Percentiles rank a stretch among this genome's conserved stretches.
Evolutionary conservation across 345 rosid species (phyloP).

Genomic region (Ricinus communis): DNA sequence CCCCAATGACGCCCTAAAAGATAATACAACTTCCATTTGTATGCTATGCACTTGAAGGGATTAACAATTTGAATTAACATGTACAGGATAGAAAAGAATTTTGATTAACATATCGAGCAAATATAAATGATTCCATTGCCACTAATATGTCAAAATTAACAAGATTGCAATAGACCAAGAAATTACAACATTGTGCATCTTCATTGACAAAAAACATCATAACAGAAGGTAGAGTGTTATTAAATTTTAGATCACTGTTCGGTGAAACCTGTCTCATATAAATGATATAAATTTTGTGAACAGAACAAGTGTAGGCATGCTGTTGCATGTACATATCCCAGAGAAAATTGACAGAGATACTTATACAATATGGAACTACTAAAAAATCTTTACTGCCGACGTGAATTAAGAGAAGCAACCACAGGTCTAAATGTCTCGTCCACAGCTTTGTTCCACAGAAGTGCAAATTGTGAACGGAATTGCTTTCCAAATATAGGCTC

Average conservation of each 20-base stretch:
- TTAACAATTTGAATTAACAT: too few relatives aligned
- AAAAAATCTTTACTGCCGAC: conserved; percentile 50
- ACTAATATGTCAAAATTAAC: too few relatives aligned
- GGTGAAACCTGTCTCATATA: conserved; percentile 6
- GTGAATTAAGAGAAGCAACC: conserved; percentile 62
- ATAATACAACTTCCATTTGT: too few relatives aligned
- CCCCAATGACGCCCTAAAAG: too few relatives aligned
- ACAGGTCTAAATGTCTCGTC: conserved; percentile 70
- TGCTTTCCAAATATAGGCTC: conserved; percentile 61
- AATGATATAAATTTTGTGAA: conserved; percentile 4
- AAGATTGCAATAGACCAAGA: background rate
- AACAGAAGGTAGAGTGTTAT: conserved; percentile 1
- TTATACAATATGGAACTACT: background rate
- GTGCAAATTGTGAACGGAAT: conserved; percentile 53
- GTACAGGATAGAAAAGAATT: too few relatives aligned
- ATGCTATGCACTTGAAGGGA: too few relatives aligned
- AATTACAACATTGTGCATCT: background rate
- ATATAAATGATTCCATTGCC: too few relatives aligned
- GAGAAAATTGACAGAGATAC: conserved; percentile 5
- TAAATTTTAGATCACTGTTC: conserved; percentile 14
- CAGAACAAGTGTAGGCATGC: conserved; percentile 3
- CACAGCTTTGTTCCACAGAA: conserved; percentile 79
- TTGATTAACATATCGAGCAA: too few relatives aligned
- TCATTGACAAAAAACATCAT: background rate
- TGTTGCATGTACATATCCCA: conserved; percentile 17